Evolutionary conservation across 1,139 yeast genomes (phyloP), one percentile per base, ranked within the genome.

Genomic region (Trichomonascaceae sp.): DNA sequence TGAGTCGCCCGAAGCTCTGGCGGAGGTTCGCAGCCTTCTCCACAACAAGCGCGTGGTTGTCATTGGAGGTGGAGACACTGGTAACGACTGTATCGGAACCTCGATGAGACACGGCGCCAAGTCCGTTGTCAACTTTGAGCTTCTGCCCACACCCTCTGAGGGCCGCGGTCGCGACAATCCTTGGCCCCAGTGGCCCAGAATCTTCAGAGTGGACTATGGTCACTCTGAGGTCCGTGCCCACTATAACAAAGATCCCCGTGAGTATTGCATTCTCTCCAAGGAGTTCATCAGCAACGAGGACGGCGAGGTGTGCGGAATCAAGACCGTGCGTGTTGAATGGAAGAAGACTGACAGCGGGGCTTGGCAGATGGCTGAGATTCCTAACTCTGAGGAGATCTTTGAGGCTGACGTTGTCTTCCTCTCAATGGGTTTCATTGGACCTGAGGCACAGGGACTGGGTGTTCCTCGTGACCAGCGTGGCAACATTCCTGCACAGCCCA

Each of bases 161-260:
- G 69, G 73, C 39, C 76, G 97, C 60, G 81, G 89, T 37, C 80
- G 76, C 63, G 96, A 89, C 62, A 89, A 89, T 62, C 98, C 98
- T 62, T 89, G 98, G 98, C 98, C 98, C 37, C 98, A 89, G 64
- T 89, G 97, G 97, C 97, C 98, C 47, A 74, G 95, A 59, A 74
- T 89, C 52, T 87, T 89, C 78, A 75, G 97, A 56, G 93, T 89
- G 40, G 98, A 89, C 64, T 89, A 89, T 54, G 98, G 98, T 50
- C 98, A 89, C 62, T 71, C 92, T 45, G 98, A 89, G 62, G 97
- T 89, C 36, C 71, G 82, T 41, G 79, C 84, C 36, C 96, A 85
- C 59, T 89, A 85, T 56, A 97, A 97, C 46, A 79, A 78, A 60
- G 98, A 89, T 59, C 98, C 98, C 40, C 81, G 98, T 64, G 95